phyloP scores from a whole-genome alignment of 2,329 filamentous ascomycete species.

The Scorias spongiosa region DNA sequence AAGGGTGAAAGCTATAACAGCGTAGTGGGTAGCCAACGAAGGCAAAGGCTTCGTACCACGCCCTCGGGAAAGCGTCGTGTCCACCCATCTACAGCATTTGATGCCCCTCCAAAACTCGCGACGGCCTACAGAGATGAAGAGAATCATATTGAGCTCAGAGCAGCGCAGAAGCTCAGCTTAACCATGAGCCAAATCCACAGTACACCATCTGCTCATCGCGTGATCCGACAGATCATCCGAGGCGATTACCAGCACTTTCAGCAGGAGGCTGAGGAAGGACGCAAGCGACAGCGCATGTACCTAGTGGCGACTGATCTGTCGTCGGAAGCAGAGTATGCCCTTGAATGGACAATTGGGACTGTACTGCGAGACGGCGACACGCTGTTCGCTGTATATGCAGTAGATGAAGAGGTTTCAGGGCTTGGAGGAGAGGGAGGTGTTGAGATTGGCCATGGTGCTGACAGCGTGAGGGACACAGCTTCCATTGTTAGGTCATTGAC shows the following conservation, averaged over 20 bases:
- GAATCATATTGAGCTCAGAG: constrained; percentile 69
- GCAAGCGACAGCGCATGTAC: constrained; percentile 72
- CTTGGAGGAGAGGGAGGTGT: constrained; percentile 30
- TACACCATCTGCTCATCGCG: constrained; percentile 60
- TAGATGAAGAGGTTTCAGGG: constrained; percentile 61
- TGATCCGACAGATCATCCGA: constrained; percentile 77
- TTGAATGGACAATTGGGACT: constrained; percentile 96
- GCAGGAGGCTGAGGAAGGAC: constrained; percentile 61
- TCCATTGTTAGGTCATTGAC: constrained; percentile 52
- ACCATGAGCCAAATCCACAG: constrained; percentile 67
- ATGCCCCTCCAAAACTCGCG: constrained; percentile 44
- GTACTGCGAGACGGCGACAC: constrained; percentile 90
- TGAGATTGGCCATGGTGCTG: constrained; percentile 55
- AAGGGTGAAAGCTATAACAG: constrained; percentile 19
- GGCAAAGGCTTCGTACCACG: constrained; percentile 10
- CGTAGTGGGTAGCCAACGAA: constrained; percentile 13
- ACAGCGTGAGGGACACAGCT: constrained; percentile 61
- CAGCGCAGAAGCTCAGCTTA: constrained; percentile 71
- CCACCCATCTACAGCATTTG: constrained; percentile 76
- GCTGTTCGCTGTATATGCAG: constrained; percentile 79
- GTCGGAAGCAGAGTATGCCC: constrained; percentile 81
- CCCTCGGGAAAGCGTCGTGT: constrained; percentile 28
- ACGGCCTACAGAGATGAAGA: constrained; percentile 68
- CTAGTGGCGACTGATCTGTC: constrained; percentile 92
- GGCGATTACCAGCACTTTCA: constrained; percentile 70